Base-by-base conservation (phyloP, 495 filamentous ascomycete species). In the Gamarada debralockiae region DNA sequence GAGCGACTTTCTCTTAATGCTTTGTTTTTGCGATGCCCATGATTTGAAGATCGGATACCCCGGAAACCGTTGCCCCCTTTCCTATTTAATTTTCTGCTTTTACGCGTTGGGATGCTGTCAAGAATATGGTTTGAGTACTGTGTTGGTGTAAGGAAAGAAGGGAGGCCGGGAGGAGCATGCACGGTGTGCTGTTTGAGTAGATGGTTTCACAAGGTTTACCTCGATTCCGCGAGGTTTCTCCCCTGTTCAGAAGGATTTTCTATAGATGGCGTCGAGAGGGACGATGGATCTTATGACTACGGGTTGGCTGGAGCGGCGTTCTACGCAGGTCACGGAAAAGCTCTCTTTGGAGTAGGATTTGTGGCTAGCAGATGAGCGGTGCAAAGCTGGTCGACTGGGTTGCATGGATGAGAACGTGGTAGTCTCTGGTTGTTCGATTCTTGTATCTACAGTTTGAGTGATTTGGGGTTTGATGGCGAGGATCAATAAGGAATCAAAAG, bases 1-100 rank as follows among this genome's bases (percentile, higher is more conserved):
- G 27, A 29, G 27, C n/a, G n/a, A n/a, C 5, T 29, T 29, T 4
- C 27, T 29, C 10, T 29, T 10, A 5, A 29, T 29, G 27, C 27
- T 10, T 29, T 29, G 27, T 29, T 29, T 29, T 29, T 29, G 27
- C 27, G 27, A 29, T 29, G 27, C 27, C 25, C 25, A 33, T 34
- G 45, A 48, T 48, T 48, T 33, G 2, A 48, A 34, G 45, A 48
- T 48, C 45, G 45, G 45, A 48, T 48, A 48, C 45, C 45, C 45
- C 45, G 40, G 40, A 43, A 7, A 43, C 20, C 10, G 6, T 8
- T 43, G 17, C 21, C 40, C 37, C 40, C 40, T 43, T 43, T 43
- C 36, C 21, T 23, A 12, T 43, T 43, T 4, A 15, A 10, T 40
- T 43, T 43, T 43, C 27, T 29, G 10, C 10, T 29, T 4, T 29